Conservation (phyloP, 176 grass and related monocot species). For the Ananas comosus region DNA sequence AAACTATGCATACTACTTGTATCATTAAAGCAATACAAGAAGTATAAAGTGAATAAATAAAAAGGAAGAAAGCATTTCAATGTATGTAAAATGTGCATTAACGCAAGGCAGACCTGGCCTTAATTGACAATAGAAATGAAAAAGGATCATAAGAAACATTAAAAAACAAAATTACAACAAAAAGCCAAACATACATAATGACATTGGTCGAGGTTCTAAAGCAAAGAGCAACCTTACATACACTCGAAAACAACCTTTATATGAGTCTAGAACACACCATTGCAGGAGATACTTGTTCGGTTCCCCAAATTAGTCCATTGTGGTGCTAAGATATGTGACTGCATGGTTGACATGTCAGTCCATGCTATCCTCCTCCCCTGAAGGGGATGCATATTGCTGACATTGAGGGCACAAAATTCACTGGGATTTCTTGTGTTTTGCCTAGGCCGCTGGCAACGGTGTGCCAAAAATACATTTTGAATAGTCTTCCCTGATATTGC, state of each 20-base stretch:
- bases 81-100: background rate
- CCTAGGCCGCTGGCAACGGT: slow-evolving; percentile 46
- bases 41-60: slow-evolving; percentile 19
- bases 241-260: slow-evolving; percentile 36
- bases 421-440: slow-evolving; percentile 51
- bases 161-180: background rate
- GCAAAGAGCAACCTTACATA: slow-evolving; percentile 19
- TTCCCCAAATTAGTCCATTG: slow-evolving; percentile 37
- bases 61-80: background rate
- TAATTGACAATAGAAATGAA: background rate
- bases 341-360: slow-evolving; percentile 59
- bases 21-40: slow-evolving; percentile 3
- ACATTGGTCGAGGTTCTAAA: background rate
- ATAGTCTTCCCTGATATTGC: slow-evolving; percentile 75
- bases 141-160: background rate
- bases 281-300: slow-evolving; percentile 48
- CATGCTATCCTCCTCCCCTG: slow-evolving; percentile 49
- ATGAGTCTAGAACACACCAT: slow-evolving; percentile 90
- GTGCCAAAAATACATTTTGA: slow-evolving; percentile 67
- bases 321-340: slow-evolving; percentile 41
- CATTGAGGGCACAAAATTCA: slow-evolving; percentile 48
- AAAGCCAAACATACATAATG: background rate
- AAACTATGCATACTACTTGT: slow-evolving; percentile 12
- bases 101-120: background rate
- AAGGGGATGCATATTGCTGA: slow-evolving; percentile 32